Conservation (phyloP, 768 basidiomycete species). For the button mushroom (Agaricus bisporus) region DNA sequence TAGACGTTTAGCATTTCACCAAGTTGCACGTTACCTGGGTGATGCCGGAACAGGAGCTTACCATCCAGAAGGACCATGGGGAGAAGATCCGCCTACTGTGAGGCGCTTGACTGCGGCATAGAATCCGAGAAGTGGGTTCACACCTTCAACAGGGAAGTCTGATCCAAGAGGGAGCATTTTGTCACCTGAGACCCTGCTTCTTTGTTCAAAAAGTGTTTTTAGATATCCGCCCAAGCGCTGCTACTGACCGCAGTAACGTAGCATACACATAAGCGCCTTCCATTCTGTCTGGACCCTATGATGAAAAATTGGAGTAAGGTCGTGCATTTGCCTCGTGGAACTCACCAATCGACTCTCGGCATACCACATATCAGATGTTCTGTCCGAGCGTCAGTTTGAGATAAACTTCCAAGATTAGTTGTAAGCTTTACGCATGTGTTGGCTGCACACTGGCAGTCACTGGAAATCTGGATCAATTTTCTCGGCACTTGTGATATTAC, state of each 20-base stretch:
- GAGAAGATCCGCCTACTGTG: conserved; percentile 62
- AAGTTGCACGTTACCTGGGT: no score
- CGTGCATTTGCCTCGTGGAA: neutral
- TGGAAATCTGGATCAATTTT: conserved; percentile 20
- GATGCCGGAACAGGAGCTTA: conserved; percentile 24
- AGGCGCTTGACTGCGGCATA: conserved; percentile 83
- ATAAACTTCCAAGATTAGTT: neutral
- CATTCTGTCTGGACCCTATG: conserved; percentile 78
- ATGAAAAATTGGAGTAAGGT: neutral
- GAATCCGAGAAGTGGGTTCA: conserved; percentile 86
- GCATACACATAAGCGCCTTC: conserved; percentile 89
- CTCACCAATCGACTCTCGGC: conserved; percentile 74
- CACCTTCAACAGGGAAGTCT: conserved; percentile 90
- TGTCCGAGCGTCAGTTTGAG: conserved; percentile 19
- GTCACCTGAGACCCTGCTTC: conserved; percentile 19
- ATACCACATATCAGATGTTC: conserved; percentile 89
- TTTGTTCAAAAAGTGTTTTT: conserved; percentile 36
- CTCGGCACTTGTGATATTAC: neutral
- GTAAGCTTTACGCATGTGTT: conserved; percentile 68
- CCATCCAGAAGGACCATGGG: conserved; percentile 84
- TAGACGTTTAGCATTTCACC: neutral
- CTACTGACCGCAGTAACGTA: conserved; percentile 55
- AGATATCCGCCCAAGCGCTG: neutral
- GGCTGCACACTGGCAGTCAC: conserved; percentile 92
- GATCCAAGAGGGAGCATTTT: conserved; percentile 67